Conservation (phyloP, 495 filamentous ascomycete genomes). For the Hypoxylon fuscum region DNA sequence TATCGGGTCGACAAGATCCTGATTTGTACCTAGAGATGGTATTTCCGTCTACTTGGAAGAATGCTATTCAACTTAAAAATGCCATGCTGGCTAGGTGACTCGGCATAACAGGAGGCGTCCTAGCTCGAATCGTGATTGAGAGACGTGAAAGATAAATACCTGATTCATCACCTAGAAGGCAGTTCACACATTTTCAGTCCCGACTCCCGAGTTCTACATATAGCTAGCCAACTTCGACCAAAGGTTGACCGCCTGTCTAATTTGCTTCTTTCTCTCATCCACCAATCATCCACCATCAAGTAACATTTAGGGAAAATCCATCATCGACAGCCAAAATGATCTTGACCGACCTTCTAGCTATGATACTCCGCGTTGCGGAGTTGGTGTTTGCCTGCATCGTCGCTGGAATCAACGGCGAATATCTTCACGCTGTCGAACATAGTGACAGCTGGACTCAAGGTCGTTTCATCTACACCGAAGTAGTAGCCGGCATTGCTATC, state of each 20-base stretch:
- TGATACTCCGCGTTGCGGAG: constrained; percentile 58
- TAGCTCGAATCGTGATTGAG: constrained; percentile 8
- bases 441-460: constrained; percentile 49
- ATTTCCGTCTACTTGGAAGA: constrained; percentile 2
- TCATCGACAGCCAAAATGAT: constrained; percentile 46
- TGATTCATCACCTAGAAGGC: constrained; percentile 16
- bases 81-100: constrained; percentile 7
- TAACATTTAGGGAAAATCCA: constrained; percentile 1
- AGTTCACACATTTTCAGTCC: too few species aligned
- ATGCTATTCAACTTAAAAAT: constrained; percentile 8
- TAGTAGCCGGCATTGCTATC: constrained; percentile 57
- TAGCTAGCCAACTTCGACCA: background rate
- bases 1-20: background rate
- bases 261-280: too few species aligned
- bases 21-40: constrained; percentile 14
- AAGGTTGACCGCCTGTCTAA: background rate
- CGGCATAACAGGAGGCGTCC: constrained; percentile 10
- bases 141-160: constrained; percentile 31
- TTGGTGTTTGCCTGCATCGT: constrained; percentile 58
- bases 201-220: too few species aligned
- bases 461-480: constrained; percentile 60
- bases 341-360: constrained; percentile 49
- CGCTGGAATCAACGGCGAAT: constrained; percentile 57
- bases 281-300: background rate
- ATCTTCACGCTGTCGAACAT: constrained; percentile 47